A percentile compares a stretch with the other conserved stretches of the same genome.
These are phyloP conservation scores for Naematelia aurantialba DNA, from an alignment of 768 basidiomycete genomes.

Conservation along the genomic window DNA sequence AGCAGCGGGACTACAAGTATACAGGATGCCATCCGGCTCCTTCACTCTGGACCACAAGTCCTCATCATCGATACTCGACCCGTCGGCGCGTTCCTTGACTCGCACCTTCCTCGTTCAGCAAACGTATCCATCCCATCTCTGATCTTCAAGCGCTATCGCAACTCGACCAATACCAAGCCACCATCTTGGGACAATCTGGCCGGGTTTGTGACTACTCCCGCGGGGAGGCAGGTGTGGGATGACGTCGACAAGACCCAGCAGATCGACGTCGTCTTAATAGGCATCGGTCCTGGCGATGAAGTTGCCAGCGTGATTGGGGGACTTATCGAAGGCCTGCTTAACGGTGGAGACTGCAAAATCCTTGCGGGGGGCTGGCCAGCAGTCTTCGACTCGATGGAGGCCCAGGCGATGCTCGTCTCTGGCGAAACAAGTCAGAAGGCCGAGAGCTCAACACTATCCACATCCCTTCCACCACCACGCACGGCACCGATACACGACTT, in stretches of 20 bases:
- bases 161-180: constrained; percentile 52
- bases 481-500: constrained; percentile 58
- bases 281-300: constrained; percentile 22
- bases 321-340: constrained; percentile 19
- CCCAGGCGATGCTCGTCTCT: neutral
- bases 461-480: constrained; percentile 55
- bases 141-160: constrained; percentile 78
- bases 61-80: constrained; percentile 80
- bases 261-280: constrained; percentile 30
- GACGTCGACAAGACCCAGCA: constrained; percentile 65
- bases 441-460: neutral
- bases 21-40: constrained; percentile 5
- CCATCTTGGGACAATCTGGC: constrained; percentile 61
- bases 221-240: constrained; percentile 70
- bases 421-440: neutral
- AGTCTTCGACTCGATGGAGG: constrained; percentile 7
- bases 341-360: constrained; percentile 16
- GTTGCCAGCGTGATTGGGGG: constrained; percentile 16
- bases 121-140: constrained; percentile 86
- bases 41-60: constrained; percentile 4
- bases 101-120: constrained; percentile 66
- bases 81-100: constrained; percentile 61
- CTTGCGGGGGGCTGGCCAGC: constrained; percentile 39
- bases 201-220: constrained; percentile 76
- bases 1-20: neutral